Conservation (phyloP, 1,284 basidiomycete genomes). For the Violaceomyces palustris region DNA sequence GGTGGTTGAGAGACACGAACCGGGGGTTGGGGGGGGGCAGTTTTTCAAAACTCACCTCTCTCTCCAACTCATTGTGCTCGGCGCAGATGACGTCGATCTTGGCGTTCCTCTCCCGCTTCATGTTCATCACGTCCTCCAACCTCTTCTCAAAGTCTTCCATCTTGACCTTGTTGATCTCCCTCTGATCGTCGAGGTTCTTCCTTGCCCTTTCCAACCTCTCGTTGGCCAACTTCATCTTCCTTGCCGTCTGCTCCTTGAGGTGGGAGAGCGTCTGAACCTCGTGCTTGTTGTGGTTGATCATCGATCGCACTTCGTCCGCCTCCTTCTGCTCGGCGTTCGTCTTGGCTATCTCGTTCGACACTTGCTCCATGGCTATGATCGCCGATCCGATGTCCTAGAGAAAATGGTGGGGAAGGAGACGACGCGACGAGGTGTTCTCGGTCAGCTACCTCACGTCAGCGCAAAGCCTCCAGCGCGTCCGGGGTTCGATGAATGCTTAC, state of each 20-base stretch:
- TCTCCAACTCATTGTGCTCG: constrained; percentile 6
- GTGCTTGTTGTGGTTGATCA: constrained; percentile 23
- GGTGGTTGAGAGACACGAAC: no score
- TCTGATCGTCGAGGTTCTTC: constrained; percentile 27
- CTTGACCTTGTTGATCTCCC: constrained; percentile 8
- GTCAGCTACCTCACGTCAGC: no score
- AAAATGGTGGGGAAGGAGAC: background rate
- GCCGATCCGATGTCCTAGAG: constrained; percentile 16
- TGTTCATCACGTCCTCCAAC: constrained; percentile 4
- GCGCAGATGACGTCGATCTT: constrained; percentile 1
- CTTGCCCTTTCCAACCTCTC: constrained; percentile 4
- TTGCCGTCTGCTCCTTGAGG: constrained; percentile 10
- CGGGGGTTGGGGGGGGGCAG: no score
- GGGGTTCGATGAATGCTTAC: no score
- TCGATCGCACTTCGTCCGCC: constrained; percentile 15
- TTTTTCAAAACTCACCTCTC: constrained; percentile 8
- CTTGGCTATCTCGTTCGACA: constrained; percentile 35
- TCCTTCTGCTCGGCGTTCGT: constrained; percentile 28
- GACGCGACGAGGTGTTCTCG: no score
- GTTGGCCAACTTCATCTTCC: constrained; percentile 5
- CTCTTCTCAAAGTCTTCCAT: constrained; percentile 4
- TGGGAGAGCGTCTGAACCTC: constrained; percentile 19
- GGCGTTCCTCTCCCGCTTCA: constrained; percentile 8
- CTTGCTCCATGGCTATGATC: constrained; percentile 36
- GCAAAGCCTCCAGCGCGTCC: no score